A percentile compares a stretch with the other conserved stretches of the same genome.
These are phyloP conservation scores for Saksenaea vasiformis DNA, from an alignment of 371 early-diverging fungal genomes.

Conservation along the genomic window DNA sequence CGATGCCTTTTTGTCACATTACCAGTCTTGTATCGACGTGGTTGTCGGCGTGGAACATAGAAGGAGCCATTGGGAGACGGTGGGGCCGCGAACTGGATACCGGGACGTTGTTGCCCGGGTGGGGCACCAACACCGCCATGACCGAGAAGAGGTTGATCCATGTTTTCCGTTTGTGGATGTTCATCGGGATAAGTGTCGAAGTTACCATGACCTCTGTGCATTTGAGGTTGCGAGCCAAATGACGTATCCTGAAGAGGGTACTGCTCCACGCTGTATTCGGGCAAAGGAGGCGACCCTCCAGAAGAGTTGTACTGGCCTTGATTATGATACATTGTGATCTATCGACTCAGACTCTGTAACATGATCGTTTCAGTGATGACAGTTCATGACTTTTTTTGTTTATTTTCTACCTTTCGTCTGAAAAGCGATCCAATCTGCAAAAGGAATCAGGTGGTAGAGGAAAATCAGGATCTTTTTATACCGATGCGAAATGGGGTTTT, in stretches of 20 bases:
- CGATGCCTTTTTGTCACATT: no score
- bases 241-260: conserved; percentile 24
- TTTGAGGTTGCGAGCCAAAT: conserved; percentile 14
- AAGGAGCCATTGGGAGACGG: conserved; percentile 50
- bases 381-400: not conserved
- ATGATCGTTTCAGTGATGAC: not conserved
- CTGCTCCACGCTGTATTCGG: conserved; percentile 19
- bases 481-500: not conserved
- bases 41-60: conserved; percentile 55
- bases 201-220: conserved; percentile 19
- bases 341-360: not conserved
- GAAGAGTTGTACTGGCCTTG: conserved; percentile 3
- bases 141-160: conserved; percentile 22
- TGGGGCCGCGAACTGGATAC: conserved; percentile 19
- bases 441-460: conserved; percentile 11
- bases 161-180: conserved; percentile 6
- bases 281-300: conserved; percentile 9
- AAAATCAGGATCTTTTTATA: not conserved
- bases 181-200: conserved; percentile 14
- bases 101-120: not conserved
- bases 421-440: conserved; percentile 19
- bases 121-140: conserved; percentile 15
- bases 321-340: conserved; percentile 14
- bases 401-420: not conserved
- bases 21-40: conserved; percentile 64